Conservation (phyloP, 2,329 filamentous ascomycete species). For the Daldinia sp. region DNA sequence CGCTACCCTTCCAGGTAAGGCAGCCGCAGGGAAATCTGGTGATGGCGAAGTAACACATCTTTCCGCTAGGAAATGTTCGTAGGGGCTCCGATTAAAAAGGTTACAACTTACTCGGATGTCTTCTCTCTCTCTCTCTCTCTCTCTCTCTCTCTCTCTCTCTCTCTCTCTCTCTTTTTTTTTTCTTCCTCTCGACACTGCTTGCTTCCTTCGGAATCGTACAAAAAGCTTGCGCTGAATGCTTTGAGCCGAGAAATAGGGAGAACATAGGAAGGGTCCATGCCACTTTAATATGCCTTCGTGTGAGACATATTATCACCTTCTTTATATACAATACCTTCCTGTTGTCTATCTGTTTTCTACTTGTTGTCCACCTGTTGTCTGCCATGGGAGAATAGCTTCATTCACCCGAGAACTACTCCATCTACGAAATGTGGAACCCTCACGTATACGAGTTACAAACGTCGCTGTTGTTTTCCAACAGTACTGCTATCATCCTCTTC, state of each 20-base stretch:
- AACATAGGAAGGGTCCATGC: background rate
- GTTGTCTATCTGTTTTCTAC: background rate
- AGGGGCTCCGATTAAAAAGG: background rate
- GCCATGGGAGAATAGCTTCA: background rate
- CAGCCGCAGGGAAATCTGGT: constrained; percentile 35
- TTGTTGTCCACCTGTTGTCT: background rate
- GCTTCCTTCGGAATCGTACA: background rate
- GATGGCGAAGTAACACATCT: constrained; percentile 21
- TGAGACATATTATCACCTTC: background rate
- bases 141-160: background rate
- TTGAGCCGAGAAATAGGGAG: background rate
- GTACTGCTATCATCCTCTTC: background rate
- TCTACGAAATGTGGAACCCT: background rate
- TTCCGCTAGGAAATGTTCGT: background rate
- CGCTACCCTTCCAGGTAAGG: constrained; percentile 20
- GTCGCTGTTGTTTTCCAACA: background rate
- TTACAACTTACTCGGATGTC: background rate
- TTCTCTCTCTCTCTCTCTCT: background rate
- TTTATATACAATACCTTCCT: background rate
- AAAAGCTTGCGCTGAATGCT: background rate
- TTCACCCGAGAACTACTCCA: background rate
- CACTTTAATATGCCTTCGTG: background rate
- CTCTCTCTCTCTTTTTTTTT: no score
- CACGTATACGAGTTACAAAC: background rate
- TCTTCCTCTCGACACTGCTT: background rate